Evolutionary conservation across 2,329 filamentous ascomycete genomes (phyloP).

Genomic region (Conoideocrella luteorostrata): DNA sequence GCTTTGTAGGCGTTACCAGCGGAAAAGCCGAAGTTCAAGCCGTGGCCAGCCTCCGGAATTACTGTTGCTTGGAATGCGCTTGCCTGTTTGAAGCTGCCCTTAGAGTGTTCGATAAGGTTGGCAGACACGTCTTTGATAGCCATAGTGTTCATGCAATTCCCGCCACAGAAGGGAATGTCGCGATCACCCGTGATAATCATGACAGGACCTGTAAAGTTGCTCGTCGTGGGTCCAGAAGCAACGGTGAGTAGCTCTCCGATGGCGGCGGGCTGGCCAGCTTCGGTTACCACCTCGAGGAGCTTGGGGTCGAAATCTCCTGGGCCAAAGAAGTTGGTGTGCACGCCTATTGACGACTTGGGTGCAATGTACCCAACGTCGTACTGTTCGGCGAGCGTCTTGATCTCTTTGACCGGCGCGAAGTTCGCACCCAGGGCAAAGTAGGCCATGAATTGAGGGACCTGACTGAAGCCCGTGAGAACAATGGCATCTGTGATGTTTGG

Average conservation of each 20-base stretch:
- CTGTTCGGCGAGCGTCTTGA: conserved; percentile 18
- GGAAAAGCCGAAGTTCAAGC: conserved; percentile 40
- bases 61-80: conserved; percentile 46
- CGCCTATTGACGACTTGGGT: conserved; percentile 35
- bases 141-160: conserved; percentile 46
- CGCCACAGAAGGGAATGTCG: conserved; percentile 55
- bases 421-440: conserved; percentile 39
- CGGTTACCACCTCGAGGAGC: conserved; percentile 39
- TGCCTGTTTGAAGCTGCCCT: conserved; percentile 36
- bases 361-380: conserved; percentile 49
- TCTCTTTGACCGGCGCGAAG: conserved; percentile 35
- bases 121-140: conserved; percentile 28
- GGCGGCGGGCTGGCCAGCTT: conserved; percentile 49
- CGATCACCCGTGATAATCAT: conserved; percentile 51
- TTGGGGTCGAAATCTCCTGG: conserved; percentile 49
- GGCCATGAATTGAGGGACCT: conserved; percentile 36
- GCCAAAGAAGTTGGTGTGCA: conserved; percentile 47
- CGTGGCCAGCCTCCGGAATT: conserved; percentile 45
- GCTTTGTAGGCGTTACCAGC: conserved; percentile 24
- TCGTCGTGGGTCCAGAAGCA: conserved; percentile 27
- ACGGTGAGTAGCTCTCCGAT: conserved; percentile 54
- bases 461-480: conserved; percentile 54
- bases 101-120: conserved; percentile 36
- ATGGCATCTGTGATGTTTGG: conserved; percentile 51
- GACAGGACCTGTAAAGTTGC: conserved; percentile 45